phyloP scores from a whole-genome alignment of 2,329 filamentous ascomycete genomes.

The Fusarium subglutinans region DNA sequence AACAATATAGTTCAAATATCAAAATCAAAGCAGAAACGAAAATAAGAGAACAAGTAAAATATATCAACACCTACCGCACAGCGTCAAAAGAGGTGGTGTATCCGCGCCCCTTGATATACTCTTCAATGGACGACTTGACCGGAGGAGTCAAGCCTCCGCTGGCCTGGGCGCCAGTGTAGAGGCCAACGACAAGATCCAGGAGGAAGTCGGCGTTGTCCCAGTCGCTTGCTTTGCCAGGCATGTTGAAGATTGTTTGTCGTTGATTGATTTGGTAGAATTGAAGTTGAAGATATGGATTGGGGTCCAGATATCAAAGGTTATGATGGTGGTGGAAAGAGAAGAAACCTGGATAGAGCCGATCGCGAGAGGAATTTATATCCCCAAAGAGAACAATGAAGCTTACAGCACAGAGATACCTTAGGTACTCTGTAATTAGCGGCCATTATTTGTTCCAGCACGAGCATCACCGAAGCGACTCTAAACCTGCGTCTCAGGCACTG shows the following conservation, averaged over 20 bases:
- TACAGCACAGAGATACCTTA: background rate
- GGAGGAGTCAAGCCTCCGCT: constrained; percentile 42
- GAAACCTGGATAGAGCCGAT: background rate
- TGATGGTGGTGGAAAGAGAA: background rate
- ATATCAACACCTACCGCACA: constrained; percentile 51
- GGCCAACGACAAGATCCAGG: constrained; percentile 45
- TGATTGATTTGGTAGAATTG: background rate
- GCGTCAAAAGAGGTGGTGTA: constrained; percentile 55
- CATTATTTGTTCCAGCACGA: background rate
- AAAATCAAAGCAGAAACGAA: background rate
- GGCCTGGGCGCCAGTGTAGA: constrained; percentile 45
- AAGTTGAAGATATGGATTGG: background rate
- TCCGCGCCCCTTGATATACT: constrained; percentile 46
- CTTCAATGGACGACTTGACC: constrained; percentile 45
- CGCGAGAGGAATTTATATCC: background rate
- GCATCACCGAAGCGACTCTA: background rate
- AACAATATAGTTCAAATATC: background rate
- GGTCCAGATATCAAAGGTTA: background rate
- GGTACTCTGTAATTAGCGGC: background rate
- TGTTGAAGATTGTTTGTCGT: constrained; percentile 8
- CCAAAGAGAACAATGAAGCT: background rate
- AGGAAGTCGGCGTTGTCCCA: constrained; percentile 50
- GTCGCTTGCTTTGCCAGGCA: constrained; percentile 31
- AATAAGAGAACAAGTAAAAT: background rate
- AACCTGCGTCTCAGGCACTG: background rate